phyloP scores from a whole-genome alignment of 148 eudicot genomes.

The Euryodendron excelsum region DNA sequence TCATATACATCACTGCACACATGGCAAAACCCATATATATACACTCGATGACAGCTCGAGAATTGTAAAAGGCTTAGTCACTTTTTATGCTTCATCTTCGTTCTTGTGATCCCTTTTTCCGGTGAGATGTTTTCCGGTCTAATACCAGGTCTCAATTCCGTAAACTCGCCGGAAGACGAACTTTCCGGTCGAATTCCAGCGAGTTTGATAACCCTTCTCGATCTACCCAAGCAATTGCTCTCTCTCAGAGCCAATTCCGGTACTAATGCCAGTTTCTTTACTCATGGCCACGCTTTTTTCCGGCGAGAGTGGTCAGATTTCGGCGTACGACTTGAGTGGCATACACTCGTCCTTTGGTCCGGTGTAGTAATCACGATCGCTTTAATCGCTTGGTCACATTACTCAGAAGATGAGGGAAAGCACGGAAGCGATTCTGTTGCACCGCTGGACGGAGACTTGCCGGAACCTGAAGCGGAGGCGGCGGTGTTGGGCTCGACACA shows the following conservation, averaged over 20 bases:
- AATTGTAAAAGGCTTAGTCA: too few species aligned
- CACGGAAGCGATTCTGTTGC: background rate
- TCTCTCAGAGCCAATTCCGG: background rate
- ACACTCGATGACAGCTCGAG: too few species aligned
- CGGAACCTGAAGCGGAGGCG: background rate
- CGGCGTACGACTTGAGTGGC: background rate
- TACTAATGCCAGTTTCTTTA: background rate
- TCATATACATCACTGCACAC: too few species aligned
- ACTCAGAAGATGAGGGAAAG: background rate
- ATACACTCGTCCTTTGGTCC: background rate
- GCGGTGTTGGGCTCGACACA: background rate
- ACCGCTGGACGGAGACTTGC: background rate
- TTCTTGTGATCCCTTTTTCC: background rate
- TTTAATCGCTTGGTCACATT: background rate
- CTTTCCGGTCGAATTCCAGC: background rate
- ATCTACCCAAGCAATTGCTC: background rate
- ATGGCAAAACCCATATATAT: too few species aligned
- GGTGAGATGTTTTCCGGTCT: conserved; percentile 1
- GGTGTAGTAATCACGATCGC: background rate
- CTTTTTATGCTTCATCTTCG: too few species aligned
- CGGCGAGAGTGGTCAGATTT: background rate
- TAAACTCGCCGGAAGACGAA: background rate
- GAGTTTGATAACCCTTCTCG: background rate
- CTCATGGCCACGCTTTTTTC: background rate
- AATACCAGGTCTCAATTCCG: background rate